These are phyloP conservation scores for Trametes coccinea DNA, from an alignment of 768 basidiomycete species.

Conservation along the genomic window DNA sequence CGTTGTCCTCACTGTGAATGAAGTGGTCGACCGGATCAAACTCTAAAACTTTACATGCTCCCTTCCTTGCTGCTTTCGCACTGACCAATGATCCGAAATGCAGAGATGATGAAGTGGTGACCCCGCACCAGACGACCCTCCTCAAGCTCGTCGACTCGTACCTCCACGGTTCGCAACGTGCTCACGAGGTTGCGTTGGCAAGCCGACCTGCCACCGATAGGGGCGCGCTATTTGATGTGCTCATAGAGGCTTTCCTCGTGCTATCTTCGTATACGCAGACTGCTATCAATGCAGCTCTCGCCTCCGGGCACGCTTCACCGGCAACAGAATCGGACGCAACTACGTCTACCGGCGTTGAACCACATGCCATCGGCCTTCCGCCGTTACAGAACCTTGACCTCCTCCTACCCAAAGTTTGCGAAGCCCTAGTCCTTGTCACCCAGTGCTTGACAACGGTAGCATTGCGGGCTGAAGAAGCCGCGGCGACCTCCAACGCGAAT, in stretches of 20 bases:
- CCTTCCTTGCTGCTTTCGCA: background rate
- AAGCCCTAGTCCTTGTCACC: conserved; percentile 74
- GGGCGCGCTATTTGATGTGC: conserved; percentile 38
- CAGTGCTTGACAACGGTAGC: conserved; percentile 73
- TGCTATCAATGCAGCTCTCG: conserved; percentile 52
- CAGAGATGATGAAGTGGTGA: conserved; percentile 70
- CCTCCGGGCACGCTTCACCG: conserved; percentile 16
- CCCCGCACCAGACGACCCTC: conserved; percentile 84
- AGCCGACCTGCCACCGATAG: conserved; percentile 42
- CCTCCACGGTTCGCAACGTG: conserved; percentile 48
- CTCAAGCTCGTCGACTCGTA: conserved; percentile 88
- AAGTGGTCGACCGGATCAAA: background rate
- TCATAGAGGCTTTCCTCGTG: conserved; percentile 61
- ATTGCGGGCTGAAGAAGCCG: conserved; percentile 48
- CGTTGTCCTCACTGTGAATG: background rate
- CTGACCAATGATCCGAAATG: background rate
- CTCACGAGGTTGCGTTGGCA: conserved; percentile 37
- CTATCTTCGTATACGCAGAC: conserved; percentile 58
- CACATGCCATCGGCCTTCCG: background rate
- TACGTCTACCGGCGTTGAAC: background rate
- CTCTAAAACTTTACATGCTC: background rate
- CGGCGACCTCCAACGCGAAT: conserved; percentile 25
- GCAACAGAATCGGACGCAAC: background rate
- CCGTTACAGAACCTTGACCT: conserved; percentile 55
- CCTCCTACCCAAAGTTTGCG: conserved; percentile 75